phyloP scores from a whole-genome alignment of 108 stramenopile genomes.

The Nitzschia sp. region DNA sequence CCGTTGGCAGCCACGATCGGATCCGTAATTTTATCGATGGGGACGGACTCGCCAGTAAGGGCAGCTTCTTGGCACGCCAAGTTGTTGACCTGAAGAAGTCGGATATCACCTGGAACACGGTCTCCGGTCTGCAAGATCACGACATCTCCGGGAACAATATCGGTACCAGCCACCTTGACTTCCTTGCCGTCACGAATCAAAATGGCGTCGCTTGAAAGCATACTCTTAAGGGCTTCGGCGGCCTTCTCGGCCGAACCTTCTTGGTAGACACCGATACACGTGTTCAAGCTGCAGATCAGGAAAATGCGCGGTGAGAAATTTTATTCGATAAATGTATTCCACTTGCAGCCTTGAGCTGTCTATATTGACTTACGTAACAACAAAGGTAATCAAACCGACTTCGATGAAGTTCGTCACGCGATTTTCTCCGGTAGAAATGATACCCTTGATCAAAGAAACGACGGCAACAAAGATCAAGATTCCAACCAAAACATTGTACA shows the following conservation, averaged over 20 bases:
- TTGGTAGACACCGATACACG: constrained; percentile 79
- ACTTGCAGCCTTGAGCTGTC: not conserved
- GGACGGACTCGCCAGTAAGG: constrained; percentile 91
- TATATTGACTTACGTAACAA: constrained; percentile 47
- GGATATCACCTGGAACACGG: constrained; percentile 86
- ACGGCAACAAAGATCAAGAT: constrained; percentile 73
- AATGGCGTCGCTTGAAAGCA: constrained; percentile 74
- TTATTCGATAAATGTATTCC: not conserved
- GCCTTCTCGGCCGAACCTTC: constrained; percentile 84
- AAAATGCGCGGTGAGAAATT: not conserved
- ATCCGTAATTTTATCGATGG: constrained; percentile 78
- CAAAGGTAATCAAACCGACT: constrained; percentile 62
- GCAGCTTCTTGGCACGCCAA: constrained; percentile 84
- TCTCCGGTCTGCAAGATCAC: constrained; percentile 72
- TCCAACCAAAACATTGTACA: constrained; percentile 76
- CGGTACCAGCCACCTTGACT: constrained; percentile 56
- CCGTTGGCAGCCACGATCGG: constrained; percentile 36
- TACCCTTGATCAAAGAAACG: constrained; percentile 57
- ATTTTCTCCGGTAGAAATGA: constrained; percentile 36
- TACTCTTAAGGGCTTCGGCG: constrained; percentile 80
- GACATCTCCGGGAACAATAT: constrained; percentile 80
- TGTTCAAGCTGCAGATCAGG: constrained; percentile 50
- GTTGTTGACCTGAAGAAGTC: constrained; percentile 73
- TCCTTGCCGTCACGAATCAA: constrained; percentile 75
- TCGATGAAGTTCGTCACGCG: constrained; percentile 62